Conservation (phyloP, 1,284 basidiomycete genomes). For the Rhodotorula sp. region DNA sequence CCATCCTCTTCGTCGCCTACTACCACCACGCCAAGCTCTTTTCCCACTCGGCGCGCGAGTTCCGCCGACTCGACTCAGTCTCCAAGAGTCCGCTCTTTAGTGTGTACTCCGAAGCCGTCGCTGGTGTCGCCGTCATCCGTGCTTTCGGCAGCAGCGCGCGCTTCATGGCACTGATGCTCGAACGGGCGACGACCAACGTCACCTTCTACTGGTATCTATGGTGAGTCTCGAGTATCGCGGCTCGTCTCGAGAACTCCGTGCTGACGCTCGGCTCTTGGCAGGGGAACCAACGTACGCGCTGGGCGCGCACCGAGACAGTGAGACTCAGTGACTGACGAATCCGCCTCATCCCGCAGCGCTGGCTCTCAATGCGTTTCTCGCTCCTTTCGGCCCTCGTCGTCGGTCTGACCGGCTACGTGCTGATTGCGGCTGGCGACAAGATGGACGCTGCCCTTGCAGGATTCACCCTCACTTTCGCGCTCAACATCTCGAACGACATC, state of each 20-base stretch:
- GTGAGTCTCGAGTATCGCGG: neutral
- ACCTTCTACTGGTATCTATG: constrained; percentile 41
- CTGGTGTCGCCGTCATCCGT: constrained; percentile 72
- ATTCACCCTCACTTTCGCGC: constrained; percentile 52
- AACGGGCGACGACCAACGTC: constrained; percentile 30
- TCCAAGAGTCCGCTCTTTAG: constrained; percentile 88
- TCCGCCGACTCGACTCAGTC: constrained; percentile 63
- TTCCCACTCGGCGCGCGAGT: constrained; percentile 42
- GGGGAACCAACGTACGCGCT: constrained; percentile 3
- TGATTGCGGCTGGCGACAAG: constrained; percentile 55
- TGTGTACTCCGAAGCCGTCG: constrained; percentile 59
- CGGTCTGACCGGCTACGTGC: constrained; percentile 47
- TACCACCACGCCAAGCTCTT: constrained; percentile 38
- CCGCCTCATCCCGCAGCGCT: constrained; percentile 49
- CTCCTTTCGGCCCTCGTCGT: constrained; percentile 41
- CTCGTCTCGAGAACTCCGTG: neutral
- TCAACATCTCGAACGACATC: constrained; percentile 48
- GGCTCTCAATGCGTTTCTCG: constrained; percentile 46
- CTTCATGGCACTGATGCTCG: constrained; percentile 46
- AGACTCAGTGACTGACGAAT: neutral
- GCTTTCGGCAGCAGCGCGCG: constrained; percentile 68
- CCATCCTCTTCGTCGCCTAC: constrained; percentile 37
- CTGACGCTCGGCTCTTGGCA: neutral
- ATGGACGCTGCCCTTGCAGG: constrained; percentile 52
- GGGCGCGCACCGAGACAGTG: neutral